phyloP scores from a whole-genome alignment of 2,329 filamentous ascomycete species.

The Cyanodermella asteris region DNA sequence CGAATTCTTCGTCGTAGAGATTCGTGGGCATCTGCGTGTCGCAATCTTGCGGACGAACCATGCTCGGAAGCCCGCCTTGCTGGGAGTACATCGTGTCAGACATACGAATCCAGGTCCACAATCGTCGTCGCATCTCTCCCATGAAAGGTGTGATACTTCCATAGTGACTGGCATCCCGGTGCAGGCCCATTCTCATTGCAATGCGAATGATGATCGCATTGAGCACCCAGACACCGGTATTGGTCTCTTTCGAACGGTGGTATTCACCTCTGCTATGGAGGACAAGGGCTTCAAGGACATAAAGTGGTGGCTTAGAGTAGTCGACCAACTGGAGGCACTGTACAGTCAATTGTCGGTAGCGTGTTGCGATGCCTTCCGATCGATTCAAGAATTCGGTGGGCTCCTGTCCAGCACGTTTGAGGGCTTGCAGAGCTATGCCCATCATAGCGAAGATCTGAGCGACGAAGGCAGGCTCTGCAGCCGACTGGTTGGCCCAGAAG shows the following conservation, averaged over 20 bases:
- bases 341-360: slow-evolving; percentile 34
- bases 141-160: slow-evolving; percentile 36
- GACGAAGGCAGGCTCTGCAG: slow-evolving; percentile 37
- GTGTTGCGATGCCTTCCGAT: slow-evolving; percentile 25
- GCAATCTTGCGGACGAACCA: slow-evolving; percentile 40
- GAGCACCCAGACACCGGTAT: slow-evolving; percentile 37
- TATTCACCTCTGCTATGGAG: slow-evolving; percentile 41
- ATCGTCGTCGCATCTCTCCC: slow-evolving; percentile 32
- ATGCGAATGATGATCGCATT: slow-evolving; percentile 37
- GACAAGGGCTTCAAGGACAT: slow-evolving; percentile 39
- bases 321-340: slow-evolving; percentile 41
- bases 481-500: slow-evolving; percentile 36
- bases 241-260: slow-evolving; percentile 34
- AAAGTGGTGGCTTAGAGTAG: slow-evolving; percentile 37
- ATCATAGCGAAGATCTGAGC: slow-evolving; percentile 42
- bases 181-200: slow-evolving; percentile 45
- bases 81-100: slow-evolving; percentile 44
- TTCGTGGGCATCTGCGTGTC: slow-evolving; percentile 41
- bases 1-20: slow-evolving; percentile 43
- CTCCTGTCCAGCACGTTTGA: slow-evolving; percentile 37
- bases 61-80: slow-evolving; percentile 44
- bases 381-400: slow-evolving; percentile 39
- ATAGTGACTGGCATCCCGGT: slow-evolving; percentile 38
- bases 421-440: slow-evolving; percentile 41
- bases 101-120: slow-evolving; percentile 30